Percentiles rank a stretch among this genome's conserved stretches.
Evolutionary conservation across 208 protist species (phyloP).

Genomic region (Acanthamoeba sp.): DNA sequence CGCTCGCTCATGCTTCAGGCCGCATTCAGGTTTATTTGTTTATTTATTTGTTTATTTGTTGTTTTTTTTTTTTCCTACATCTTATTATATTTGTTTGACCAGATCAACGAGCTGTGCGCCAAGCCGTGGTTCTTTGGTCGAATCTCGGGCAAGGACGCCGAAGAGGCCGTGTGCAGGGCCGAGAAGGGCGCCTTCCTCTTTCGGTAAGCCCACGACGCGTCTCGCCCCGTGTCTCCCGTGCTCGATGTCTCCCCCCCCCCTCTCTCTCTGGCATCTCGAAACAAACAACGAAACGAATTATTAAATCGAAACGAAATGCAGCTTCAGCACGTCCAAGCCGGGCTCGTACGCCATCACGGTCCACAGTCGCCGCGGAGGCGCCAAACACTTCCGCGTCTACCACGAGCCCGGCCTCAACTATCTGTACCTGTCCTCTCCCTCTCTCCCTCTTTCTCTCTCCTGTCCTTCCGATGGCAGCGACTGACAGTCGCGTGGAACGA

Average conservation of each 20-base stretch:
- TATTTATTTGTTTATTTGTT: neutral
- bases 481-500: no score
- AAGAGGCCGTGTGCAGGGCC: constrained; percentile 17
- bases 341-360: constrained; percentile 61
- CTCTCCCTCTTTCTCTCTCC: neutral
- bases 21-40: neutral
- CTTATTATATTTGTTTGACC: no score
- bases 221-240: neutral
- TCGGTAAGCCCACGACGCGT: no score
- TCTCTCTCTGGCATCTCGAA: no score
- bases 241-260: neutral
- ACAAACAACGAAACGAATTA: no score
- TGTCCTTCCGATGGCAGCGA: neutral
- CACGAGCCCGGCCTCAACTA: constrained; percentile 58
- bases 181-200: constrained; percentile 36
- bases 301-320: neutral
- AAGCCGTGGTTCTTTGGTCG: constrained; percentile 50
- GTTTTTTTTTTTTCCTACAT: no score
- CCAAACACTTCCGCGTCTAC: constrained; percentile 51
- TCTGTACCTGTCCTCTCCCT: neutral
- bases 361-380: constrained; percentile 10
- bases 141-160: constrained; percentile 39
- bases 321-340: constrained; percentile 49
- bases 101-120: constrained; percentile 13
- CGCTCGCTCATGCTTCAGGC: no score